A percentile compares a stretch with the other conserved stretches of the same genome.
Conservation (phyloP, 495 filamentous ascomycete species). For the Elasticomyces elasticus region DNA sequence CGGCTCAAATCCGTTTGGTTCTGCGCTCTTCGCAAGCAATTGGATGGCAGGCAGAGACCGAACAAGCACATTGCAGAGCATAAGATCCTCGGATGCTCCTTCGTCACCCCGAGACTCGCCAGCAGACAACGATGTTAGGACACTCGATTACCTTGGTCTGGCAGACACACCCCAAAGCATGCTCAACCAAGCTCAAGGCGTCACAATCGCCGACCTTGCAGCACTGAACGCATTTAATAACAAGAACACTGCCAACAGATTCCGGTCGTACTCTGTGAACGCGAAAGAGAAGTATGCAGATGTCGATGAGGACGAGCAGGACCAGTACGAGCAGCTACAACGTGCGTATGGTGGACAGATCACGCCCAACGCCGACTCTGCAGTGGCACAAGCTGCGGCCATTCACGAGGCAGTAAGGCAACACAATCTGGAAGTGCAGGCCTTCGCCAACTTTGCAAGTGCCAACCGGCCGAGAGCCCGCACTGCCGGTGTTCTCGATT, state of each 20-base stretch:
- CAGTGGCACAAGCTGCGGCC: constrained; percentile 62
- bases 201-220: constrained; percentile 65
- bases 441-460: constrained; percentile 73
- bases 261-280: constrained; percentile 96
- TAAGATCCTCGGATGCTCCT: constrained; percentile 77
- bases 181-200: constrained; percentile 40
- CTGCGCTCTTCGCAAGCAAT: constrained; percentile 77
- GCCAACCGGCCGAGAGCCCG: constrained; percentile 76
- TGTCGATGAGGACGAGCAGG: constrained; percentile 63
- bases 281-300: constrained; percentile 95
- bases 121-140: constrained; percentile 80
- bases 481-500: constrained; percentile 82
- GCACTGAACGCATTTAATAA: constrained; percentile 47
- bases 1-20: constrained; percentile 66
- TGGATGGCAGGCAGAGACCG: constrained; percentile 70
- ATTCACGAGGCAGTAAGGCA: constrained; percentile 86
- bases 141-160: constrained; percentile 88
- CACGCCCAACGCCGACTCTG: constrained; percentile 57
- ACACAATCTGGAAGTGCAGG: constrained; percentile 89
- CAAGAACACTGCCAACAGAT: constrained; percentile 71
- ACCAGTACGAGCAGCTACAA: constrained; percentile 18
- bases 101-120: constrained; percentile 82
- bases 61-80: constrained; percentile 76
- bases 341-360: constrained; percentile 62
- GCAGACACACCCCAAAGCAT: constrained; percentile 84